Evolutionary conservation across 2,329 filamentous ascomycete genomes (phyloP).

Genomic region (Botrytis squamosa): DNA sequence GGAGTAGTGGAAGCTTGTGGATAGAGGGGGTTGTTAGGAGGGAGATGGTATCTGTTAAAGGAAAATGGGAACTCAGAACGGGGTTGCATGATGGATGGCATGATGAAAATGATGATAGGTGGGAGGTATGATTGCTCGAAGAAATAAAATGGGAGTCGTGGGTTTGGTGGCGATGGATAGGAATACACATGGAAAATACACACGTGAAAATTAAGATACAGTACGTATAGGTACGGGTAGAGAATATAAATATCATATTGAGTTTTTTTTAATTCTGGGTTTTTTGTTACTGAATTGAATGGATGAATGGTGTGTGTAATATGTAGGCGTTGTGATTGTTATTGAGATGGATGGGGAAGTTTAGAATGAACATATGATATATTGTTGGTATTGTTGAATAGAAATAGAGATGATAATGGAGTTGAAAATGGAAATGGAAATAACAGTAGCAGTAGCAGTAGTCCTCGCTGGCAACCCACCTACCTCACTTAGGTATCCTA

Average conservation of each 20-base stretch:
- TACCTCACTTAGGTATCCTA: background rate
- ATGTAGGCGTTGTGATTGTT: background rate
- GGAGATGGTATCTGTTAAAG: slow-evolving; percentile 38
- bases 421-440: background rate
- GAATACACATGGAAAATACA: slow-evolving; percentile 11
- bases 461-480: background rate
- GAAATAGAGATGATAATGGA: background rate
- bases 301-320: background rate
- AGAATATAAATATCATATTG: background rate
- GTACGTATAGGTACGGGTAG: background rate
- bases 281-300: background rate
- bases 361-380: background rate
- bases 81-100: background rate
- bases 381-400: background rate
- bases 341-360: background rate
- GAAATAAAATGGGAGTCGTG: background rate
- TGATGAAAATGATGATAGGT: slow-evolving; percentile 10
- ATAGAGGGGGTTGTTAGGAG: slow-evolving; percentile 18
- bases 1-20: slow-evolving; percentile 36
- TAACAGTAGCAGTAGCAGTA: background rate
- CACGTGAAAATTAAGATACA: background rate
- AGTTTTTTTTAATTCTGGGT: background rate
- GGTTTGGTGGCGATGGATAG: slow-evolving; percentile 1
- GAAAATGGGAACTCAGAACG: background rate
- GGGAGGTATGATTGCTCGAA: slow-evolving; percentile 1